Evolutionary conservation across 768 basidiomycete species (phyloP).

Genomic region (Suillus paluster): DNA sequence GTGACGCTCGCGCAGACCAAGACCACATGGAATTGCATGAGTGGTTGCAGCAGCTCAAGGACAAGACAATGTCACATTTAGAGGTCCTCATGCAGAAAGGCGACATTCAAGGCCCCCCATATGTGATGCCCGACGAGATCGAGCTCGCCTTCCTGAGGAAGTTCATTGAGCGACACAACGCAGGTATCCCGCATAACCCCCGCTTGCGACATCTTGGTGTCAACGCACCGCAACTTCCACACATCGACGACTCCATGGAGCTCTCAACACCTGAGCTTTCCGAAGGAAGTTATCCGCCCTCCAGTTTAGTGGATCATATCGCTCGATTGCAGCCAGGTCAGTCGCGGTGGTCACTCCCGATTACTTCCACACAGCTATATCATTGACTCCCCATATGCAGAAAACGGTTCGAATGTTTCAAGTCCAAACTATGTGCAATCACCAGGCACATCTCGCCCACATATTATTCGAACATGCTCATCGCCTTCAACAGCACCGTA

Average conservation of each 20-base stretch:
- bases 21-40: constrained; percentile 90
- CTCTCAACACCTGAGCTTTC: constrained; percentile 39
- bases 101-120: constrained; percentile 84
- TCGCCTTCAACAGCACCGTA: constrained; percentile 56
- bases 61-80: constrained; percentile 87
- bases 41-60: constrained; percentile 86
- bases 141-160: constrained; percentile 80
- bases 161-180: constrained; percentile 79
- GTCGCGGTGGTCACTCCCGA: constrained; percentile 6
- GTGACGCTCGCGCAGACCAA: constrained; percentile 79
- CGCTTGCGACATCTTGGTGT: constrained; percentile 63
- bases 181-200: constrained; percentile 80
- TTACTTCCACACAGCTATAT: constrained; percentile 5
- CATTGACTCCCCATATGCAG: constrained; percentile 18
- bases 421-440: constrained; percentile 37
- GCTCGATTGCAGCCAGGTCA: constrained; percentile 39
- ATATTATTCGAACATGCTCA: constrained; percentile 48
- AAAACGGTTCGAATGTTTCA: constrained; percentile 33
- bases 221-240: constrained; percentile 30
- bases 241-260: constrained; percentile 40
- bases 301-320: constrained; percentile 38
- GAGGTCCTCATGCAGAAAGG: constrained; percentile 88
- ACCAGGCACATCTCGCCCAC: constrained; percentile 35
- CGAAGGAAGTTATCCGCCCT: constrained; percentile 35
- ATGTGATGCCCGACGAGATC: constrained; percentile 78